These are phyloP conservation scores for Nothophoma quercina DNA, from an alignment of 2,329 filamentous ascomycete species.

Conservation along the genomic window DNA sequence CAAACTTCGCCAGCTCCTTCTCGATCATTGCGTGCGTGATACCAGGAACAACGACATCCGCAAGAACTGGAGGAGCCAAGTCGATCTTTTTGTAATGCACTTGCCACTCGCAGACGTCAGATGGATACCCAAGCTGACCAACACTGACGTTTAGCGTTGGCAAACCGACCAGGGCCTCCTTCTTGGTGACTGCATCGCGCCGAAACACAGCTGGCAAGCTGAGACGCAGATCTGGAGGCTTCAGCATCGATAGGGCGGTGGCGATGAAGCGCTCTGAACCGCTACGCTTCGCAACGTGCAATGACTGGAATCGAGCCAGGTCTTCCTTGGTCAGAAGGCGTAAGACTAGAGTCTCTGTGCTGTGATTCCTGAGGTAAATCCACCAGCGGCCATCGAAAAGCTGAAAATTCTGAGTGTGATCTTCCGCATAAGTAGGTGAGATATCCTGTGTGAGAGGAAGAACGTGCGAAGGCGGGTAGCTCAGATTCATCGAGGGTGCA, in stretches of 20 bases:
- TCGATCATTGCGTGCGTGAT: conserved; percentile 8
- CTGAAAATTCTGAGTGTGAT: conserved; percentile 39
- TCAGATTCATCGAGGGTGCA: background rate
- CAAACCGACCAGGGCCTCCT: conserved; percentile 31
- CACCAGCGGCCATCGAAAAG: conserved; percentile 66
- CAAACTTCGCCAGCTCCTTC: conserved; percentile 3
- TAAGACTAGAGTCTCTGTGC: conserved; percentile 44
- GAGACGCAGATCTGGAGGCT: conserved; percentile 30
- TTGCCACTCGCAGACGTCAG: conserved; percentile 23
- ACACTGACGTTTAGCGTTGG: conserved; percentile 33
- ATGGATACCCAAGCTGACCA: conserved; percentile 16
- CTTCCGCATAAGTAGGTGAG: background rate
- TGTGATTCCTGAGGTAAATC: conserved; percentile 56
- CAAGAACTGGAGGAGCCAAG: conserved; percentile 10
- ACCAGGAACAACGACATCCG: conserved; percentile 20
- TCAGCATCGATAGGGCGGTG: conserved; percentile 25
- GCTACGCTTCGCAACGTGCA: background rate
- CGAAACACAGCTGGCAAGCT: conserved; percentile 36
- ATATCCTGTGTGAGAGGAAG: background rate
- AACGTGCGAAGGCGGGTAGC: conserved; percentile 23
- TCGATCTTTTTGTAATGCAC: conserved; percentile 40
- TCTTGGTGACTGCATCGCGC: conserved; percentile 18
- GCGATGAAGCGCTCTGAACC: conserved; percentile 18
- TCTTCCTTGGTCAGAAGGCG: conserved; percentile 42
- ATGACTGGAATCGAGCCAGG: conserved; percentile 10